These are phyloP conservation scores for Pseudonitzschia multiseries DNA, from an alignment of 108 stramenopile species.

Conservation along the genomic window DNA sequence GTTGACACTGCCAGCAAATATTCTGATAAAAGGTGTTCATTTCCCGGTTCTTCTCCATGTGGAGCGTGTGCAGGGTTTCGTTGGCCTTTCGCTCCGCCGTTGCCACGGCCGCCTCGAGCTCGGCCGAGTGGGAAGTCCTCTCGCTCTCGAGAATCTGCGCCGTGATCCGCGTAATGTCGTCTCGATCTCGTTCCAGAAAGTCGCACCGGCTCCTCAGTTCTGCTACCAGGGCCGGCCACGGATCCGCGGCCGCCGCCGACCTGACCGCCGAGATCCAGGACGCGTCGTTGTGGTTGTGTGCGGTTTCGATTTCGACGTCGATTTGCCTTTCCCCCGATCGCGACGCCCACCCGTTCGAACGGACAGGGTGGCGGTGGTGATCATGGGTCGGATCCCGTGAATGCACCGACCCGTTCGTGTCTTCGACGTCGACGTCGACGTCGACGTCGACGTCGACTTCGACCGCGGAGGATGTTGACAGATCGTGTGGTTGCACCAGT, in stretches of 20 bases:
- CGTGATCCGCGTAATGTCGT: constrained; percentile 27
- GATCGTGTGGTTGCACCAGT: neutral
- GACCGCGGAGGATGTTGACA: neutral
- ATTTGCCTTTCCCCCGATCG: neutral
- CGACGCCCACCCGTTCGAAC: neutral
- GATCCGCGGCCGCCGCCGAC: neutral
- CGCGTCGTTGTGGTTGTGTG: too few species aligned
- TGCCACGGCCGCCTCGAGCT: constrained; percentile 28
- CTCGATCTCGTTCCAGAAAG: constrained; percentile 34
- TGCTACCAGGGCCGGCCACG: constrained; percentile 22
- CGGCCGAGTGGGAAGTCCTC: constrained; percentile 3
- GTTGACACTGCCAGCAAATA: neutral
- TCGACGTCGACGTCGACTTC: too few species aligned
- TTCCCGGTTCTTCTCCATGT: constrained; percentile 5
- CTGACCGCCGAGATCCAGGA: neutral
- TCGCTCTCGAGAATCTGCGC: constrained; percentile 15
- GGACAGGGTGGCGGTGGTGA: neutral
- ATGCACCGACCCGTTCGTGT: neutral
- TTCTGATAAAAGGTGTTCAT: neutral
- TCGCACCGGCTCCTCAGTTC: constrained; percentile 24
- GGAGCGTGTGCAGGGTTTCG: constrained; percentile 11
- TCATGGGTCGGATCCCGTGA: neutral
- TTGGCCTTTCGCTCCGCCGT: constrained; percentile 20
- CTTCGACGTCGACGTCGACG: neutral
- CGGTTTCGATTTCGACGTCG: too few species aligned